These are phyloP conservation scores for Blastobotrys aristatus DNA, from an alignment of 1,139 yeast genomes.

Conservation along the genomic window DNA sequence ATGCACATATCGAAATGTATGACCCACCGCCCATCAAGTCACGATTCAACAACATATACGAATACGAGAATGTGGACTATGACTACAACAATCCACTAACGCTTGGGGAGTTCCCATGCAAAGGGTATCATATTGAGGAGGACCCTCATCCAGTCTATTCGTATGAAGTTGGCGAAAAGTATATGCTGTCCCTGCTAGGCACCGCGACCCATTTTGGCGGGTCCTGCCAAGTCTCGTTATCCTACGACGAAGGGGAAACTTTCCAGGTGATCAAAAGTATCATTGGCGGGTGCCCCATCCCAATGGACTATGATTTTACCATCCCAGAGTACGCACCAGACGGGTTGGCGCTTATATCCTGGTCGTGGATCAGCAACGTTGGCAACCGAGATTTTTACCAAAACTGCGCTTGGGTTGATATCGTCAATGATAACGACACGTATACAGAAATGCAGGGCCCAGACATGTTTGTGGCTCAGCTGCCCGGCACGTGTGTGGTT, in stretches of 20 bases:
- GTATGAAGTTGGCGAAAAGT: constrained; percentile 23
- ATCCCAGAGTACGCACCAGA: constrained; percentile 26
- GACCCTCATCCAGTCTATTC: constrained; percentile 22
- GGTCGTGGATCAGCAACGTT: constrained; percentile 28
- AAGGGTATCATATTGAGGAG: constrained; percentile 24
- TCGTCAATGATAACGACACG: constrained; percentile 14
- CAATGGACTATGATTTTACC: constrained; percentile 22
- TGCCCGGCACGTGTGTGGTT: constrained; percentile 23
- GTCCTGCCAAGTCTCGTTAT: constrained; percentile 28
- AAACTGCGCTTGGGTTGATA: constrained; percentile 30
- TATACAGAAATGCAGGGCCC: constrained; percentile 19
- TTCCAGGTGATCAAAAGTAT: constrained; percentile 29
- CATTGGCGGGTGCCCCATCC: constrained; percentile 30
- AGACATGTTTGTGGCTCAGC: constrained; percentile 23
- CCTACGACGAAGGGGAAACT: constrained; percentile 27
- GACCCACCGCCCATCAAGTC: constrained; percentile 27
- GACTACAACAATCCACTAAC: constrained; percentile 22
- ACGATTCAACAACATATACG: constrained; percentile 19
- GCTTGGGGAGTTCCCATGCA: constrained; percentile 26
- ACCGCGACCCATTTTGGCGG: constrained; percentile 29
- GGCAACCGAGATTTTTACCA: constrained; percentile 30
- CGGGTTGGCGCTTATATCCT: constrained; percentile 27
- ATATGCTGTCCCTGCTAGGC: constrained; percentile 23
- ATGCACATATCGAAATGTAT: constrained; percentile 27
- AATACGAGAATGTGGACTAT: constrained; percentile 19